These are phyloP conservation scores for Paradendryphiella salina DNA, from an alignment of 2,329 filamentous ascomycete genomes.

Conservation along the genomic window DNA sequence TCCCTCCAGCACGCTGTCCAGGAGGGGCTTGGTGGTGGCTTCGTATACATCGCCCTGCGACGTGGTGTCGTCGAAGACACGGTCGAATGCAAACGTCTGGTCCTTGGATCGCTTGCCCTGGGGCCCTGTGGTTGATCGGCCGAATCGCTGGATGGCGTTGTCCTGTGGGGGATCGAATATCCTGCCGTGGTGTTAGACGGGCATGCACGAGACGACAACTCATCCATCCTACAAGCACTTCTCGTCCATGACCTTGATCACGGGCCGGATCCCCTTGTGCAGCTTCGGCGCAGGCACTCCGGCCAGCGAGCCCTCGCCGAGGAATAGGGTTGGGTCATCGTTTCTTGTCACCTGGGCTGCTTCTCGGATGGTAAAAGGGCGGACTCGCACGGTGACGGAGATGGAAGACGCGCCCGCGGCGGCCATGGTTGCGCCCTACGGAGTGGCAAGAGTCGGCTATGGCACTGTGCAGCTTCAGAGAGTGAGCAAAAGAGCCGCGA, in stretches of 20 bases:
- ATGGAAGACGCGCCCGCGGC: constrained; percentile 55
- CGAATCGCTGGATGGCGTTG: constrained; percentile 85
- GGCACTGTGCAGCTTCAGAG: constrained; percentile 20
- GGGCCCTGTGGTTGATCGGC: constrained; percentile 69
- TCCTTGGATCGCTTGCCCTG: constrained; percentile 93
- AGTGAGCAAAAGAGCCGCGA: constrained; percentile 13
- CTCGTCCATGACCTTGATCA: constrained; percentile 96
- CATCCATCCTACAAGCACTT: constrained; percentile 76
- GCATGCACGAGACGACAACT: neutral
- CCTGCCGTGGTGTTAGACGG: constrained; percentile 55
- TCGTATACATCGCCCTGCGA: constrained; percentile 94
- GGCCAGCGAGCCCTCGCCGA: constrained; percentile 97
- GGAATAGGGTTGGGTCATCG: constrained; percentile 86
- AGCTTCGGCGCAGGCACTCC: constrained; percentile 81
- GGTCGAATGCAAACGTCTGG: constrained; percentile 95
- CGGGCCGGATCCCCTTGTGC: constrained; percentile 81
- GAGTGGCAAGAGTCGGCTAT: constrained; percentile 9
- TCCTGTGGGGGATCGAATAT: constrained; percentile 98
- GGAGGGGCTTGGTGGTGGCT: constrained; percentile 81
- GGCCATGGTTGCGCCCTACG: constrained; percentile 37
- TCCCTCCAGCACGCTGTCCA: constrained; percentile 93
- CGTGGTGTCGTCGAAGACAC: constrained; percentile 94
- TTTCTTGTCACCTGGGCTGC: constrained; percentile 81
- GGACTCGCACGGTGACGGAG: constrained; percentile 61
- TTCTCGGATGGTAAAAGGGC: constrained; percentile 80